These are phyloP conservation scores for Hysterangium stoloniferum DNA, from an alignment of 768 basidiomycete genomes.

Conservation along the genomic window DNA sequence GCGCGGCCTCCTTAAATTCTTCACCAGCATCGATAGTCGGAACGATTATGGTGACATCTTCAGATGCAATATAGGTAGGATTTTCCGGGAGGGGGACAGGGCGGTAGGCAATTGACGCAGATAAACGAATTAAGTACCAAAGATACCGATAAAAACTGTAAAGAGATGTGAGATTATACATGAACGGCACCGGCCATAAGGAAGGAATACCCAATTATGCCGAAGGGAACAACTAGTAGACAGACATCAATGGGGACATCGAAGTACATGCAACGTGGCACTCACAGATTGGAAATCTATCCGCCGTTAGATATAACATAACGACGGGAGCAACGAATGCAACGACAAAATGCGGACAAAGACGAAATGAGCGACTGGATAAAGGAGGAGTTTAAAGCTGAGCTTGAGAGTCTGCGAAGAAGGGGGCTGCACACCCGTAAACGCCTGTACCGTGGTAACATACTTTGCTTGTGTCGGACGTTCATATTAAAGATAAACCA, in stretches of 20 bases:
- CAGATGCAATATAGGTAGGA: conserved; percentile 81
- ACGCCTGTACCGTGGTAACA: too few species aligned
- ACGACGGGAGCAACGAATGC: neutral
- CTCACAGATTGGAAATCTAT: conserved; percentile 87
- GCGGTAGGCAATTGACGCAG: conserved; percentile 71
- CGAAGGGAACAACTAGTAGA: conserved; percentile 89
- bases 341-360: neutral
- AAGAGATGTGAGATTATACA: neutral
- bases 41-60: conserved; percentile 95
- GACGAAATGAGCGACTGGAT: conserved; percentile 3
- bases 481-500: too few species aligned
- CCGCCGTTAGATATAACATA: conserved; percentile 88
- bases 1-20: conserved; percentile 89
- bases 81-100: conserved; percentile 88
- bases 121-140: conserved; percentile 83
- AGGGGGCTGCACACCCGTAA: too few species aligned
- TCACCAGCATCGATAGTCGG: conserved; percentile 95
- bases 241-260: conserved; percentile 11
- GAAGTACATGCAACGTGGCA: conserved; percentile 17
- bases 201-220: conserved; percentile 65
- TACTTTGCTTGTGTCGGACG: too few species aligned
- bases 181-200: neutral
- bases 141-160: conserved; percentile 86
- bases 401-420: too few species aligned
- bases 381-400: too few species aligned